Evolutionary conservation across 2,329 filamentous ascomycete species (phyloP).

Genomic region (Fusarium piperis): DNA sequence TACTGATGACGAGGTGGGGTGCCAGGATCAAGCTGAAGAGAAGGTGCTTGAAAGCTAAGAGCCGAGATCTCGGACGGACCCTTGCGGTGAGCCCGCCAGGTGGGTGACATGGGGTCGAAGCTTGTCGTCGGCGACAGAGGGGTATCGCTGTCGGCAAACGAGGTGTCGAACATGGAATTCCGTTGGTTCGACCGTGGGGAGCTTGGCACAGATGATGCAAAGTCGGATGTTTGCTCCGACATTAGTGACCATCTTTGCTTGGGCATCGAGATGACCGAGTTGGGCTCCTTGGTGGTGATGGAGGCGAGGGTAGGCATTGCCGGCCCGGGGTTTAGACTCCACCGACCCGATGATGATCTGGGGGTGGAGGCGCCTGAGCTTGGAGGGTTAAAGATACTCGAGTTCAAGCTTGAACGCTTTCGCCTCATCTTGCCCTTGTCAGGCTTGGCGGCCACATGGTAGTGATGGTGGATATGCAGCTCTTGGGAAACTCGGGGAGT

Average conservation of each 20-base stretch:
- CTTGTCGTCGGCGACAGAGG: slow-evolving; percentile 86
- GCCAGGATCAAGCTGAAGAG: slow-evolving; percentile 49
- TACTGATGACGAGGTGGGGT: slow-evolving; percentile 39
- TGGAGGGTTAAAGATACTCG: slow-evolving; percentile 69
- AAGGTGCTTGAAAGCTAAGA: slow-evolving; percentile 56
- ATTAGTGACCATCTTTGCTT: slow-evolving; percentile 68
- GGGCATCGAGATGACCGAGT: slow-evolving; percentile 57
- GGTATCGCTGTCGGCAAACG: slow-evolving; percentile 67
- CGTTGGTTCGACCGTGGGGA: slow-evolving; percentile 82
- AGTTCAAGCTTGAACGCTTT: slow-evolving; percentile 72
- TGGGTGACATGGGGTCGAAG: slow-evolving; percentile 72
- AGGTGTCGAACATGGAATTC: slow-evolving; percentile 81
- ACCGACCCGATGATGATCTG: slow-evolving; percentile 47
- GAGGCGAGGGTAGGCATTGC: slow-evolving; percentile 53
- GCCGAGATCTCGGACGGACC: slow-evolving; percentile 65
- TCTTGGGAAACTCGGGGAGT: slow-evolving; percentile 67
- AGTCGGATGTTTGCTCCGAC: slow-evolving; percentile 68
- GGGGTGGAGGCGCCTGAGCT: slow-evolving; percentile 54
- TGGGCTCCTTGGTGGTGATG: slow-evolving; percentile 59
- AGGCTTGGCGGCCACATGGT: slow-evolving; percentile 75
- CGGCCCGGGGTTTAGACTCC: slow-evolving; percentile 52
- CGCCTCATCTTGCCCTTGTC: slow-evolving; percentile 75
- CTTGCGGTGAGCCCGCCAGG: slow-evolving; percentile 65
- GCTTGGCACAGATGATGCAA: slow-evolving; percentile 79
- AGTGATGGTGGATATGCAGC: slow-evolving; percentile 94